phyloP scores from a whole-genome alignment of 208 protist species.

The Perkinsela sp. region DNA sequence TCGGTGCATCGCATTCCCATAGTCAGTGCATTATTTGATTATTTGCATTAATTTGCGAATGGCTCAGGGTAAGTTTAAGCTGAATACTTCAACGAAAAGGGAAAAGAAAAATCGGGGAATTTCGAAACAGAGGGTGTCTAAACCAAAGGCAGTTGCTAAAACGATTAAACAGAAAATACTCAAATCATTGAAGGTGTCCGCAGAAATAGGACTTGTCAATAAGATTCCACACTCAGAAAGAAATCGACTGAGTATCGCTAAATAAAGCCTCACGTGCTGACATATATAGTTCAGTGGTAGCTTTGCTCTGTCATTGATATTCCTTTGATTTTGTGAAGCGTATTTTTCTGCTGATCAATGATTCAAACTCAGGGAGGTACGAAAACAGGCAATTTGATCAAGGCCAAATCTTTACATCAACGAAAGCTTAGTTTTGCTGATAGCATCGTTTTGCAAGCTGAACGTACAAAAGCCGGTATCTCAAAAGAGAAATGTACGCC shows the following conservation, averaged over 20 bases:
- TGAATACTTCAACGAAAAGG: neutral
- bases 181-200: neutral
- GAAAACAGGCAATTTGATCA: too few relatives aligned
- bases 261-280: too few relatives aligned
- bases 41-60: neutral
- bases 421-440: neutral
- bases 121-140: neutral
- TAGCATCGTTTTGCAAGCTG: neutral
- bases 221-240: slow-evolving; percentile 1
- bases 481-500: neutral
- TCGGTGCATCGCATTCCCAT: too few relatives aligned
- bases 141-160: neutral
- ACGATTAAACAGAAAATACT: neutral
- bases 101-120: neutral
- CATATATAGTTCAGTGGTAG: too few relatives aligned
- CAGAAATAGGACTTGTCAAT: neutral
- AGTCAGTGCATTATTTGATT: too few relatives aligned
- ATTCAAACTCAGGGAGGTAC: too few relatives aligned
- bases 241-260: too few relatives aligned
- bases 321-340: too few relatives aligned
- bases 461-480: neutral
- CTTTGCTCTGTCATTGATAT: too few relatives aligned
- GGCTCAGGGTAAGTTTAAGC: neutral
- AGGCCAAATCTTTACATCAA: too few relatives aligned
- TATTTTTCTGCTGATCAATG: too few relatives aligned